Evolutionary conservation across 129 eudicot genomes (phyloP).

Genomic region (Lactuca sativa): DNA sequence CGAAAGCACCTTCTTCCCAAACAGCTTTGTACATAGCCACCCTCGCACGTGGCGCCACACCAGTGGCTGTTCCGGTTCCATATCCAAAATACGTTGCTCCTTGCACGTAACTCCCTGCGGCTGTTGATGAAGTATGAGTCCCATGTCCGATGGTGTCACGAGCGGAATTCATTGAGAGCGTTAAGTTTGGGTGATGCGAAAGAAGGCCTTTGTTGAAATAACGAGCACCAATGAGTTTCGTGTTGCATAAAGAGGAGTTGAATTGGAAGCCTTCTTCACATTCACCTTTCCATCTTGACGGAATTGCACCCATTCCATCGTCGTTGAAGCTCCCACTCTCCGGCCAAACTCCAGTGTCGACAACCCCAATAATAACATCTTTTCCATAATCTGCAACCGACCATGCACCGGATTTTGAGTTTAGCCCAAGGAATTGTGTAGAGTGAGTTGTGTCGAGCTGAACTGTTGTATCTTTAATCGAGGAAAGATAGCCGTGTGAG

Average conservation of each 20-base stretch:
- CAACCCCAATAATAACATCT: constrained; percentile 71
- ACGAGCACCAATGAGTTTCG: constrained; percentile 73
- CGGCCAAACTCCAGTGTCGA: constrained; percentile 84
- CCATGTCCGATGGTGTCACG: constrained; percentile 82
- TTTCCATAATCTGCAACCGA: constrained; percentile 45
- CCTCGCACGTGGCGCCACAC: constrained; percentile 74
- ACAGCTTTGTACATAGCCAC: constrained; percentile 75
- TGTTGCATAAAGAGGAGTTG: constrained; percentile 67
- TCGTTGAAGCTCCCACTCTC: constrained; percentile 68
- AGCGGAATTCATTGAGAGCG: constrained; percentile 62
- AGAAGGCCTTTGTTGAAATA: constrained; percentile 71
- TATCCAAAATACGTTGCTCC: constrained; percentile 66
- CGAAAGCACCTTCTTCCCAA: constrained; percentile 56
- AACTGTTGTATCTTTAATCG: constrained; percentile 38
- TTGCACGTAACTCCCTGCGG: constrained; percentile 55
- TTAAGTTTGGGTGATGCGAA: constrained; percentile 37
- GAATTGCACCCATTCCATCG: constrained; percentile 54
- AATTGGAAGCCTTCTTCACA: constrained; percentile 60
- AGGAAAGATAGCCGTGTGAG: constrained; percentile 55
- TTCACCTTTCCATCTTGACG: constrained; percentile 70
- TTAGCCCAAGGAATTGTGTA: constrained; percentile 67
- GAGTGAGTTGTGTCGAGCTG: constrained; percentile 67
- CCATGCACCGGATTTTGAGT: constrained; percentile 57
- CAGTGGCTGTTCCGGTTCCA: constrained; percentile 53
- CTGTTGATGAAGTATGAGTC: constrained; percentile 88